Base-by-base conservation (phyloP, 306 rosid genomes). In the Hippophae gyantsensis region DNA sequence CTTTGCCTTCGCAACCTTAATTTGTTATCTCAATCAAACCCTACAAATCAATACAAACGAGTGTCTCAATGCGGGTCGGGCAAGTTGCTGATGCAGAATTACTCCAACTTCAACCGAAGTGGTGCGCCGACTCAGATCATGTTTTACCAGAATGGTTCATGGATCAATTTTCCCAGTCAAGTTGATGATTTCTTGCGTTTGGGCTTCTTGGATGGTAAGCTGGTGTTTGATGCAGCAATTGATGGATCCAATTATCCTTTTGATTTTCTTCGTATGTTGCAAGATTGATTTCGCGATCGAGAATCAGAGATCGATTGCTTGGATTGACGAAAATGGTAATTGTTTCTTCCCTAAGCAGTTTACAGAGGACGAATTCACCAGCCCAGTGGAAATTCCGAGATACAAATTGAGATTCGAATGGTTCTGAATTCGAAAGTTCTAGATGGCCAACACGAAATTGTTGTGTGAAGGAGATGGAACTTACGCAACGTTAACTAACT, bases 211-310 rank as follows among this genome's bases (percentile, higher is more conserved):
- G 74, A 69, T 47, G 66, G 78, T 10, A 80, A 59, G 51, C 66
- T 81, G 41, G 54, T 62, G 38, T n/a, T 76, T 1, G 77, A 72
- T 6, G 11, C 74, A 23, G 55, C 56, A 27, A 63, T 85, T 10
- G 82, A 60, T 6, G 86, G 84, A 10, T 55, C 72, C 5, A 72
- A 41, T 50, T 74, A 65, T 11, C 27, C 62, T 42, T 64, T 86
- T 52, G 94, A 86, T 65, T 74, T 86, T 43, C 32, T 65, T 2
- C 76, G 85, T 4, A 86, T 86, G 94, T 12, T 82, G 41, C 82
- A 76, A 76, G 75, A 64, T 74, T 48, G 81, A 86, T 45, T 42
- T 63, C 6, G 54, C 43, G 3, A 62, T 75, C 3, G 84, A 77
- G 18, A 58, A 27, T 10, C 80, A 69, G 64, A 56, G 89, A 45